phyloP scores from a whole-genome alignment of 345 rosid species.

The Aegle marmelos region DNA sequence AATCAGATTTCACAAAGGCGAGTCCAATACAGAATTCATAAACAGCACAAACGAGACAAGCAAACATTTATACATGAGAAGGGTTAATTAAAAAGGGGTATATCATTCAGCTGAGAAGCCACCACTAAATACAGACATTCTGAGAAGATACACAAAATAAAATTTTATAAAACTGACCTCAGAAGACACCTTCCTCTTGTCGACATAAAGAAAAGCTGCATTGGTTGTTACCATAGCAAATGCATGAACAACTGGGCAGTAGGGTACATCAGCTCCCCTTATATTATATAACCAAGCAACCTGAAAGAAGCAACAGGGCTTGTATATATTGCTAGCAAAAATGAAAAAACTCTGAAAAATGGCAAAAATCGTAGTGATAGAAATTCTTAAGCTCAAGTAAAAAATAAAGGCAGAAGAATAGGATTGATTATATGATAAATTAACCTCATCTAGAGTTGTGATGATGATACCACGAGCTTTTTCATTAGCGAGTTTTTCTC shows the following conservation, averaged over 20 bases:
- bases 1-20: background rate
- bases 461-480: slow-evolving; percentile 63
- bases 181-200: slow-evolving; percentile 66
- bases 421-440: slow-evolving; percentile 5
- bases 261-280: slow-evolving; percentile 88
- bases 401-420: background rate
- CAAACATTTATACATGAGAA: background rate
- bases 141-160: background rate
- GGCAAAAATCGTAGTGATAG: background rate
- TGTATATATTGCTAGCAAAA: background rate
- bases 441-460: slow-evolving; percentile 87
- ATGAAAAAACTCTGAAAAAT: background rate
- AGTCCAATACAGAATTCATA: background rate
- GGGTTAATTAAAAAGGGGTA: background rate
- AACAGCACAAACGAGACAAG: background rate
- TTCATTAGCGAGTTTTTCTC: slow-evolving; percentile 55
- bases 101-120: background rate
- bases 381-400: background rate
- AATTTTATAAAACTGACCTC: slow-evolving; percentile 43
- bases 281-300: slow-evolving; percentile 98
- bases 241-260: slow-evolving; percentile 91
- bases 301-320: slow-evolving; percentile 37
- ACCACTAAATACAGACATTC: background rate
- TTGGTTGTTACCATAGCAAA: slow-evolving; percentile 71
- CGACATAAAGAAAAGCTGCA: slow-evolving; percentile 76